These are phyloP conservation scores for Hordeum marinum DNA, from an alignment of 176 grass and related monocot genomes.

Conservation along the genomic window DNA sequence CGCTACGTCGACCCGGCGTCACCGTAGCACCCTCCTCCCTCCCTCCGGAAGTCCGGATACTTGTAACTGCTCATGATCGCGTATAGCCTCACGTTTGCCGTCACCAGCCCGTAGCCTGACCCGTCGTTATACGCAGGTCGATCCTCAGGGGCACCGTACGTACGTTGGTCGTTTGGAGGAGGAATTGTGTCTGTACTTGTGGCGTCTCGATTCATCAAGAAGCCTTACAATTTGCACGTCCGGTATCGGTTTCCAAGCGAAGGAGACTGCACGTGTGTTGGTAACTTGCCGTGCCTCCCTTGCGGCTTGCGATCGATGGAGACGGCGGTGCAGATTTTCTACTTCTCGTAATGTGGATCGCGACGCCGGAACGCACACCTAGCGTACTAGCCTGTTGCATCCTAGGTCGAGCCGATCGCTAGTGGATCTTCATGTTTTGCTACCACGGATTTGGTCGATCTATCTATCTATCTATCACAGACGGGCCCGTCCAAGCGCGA, in stretches of 20 bases:
- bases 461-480: no score
- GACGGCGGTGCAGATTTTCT: not conserved
- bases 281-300: not conserved
- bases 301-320: not conserved
- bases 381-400: not conserved
- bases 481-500: no score
- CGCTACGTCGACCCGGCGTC: not conserved
- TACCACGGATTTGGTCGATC: not conserved
- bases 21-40: conserved; percentile 22
- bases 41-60: not conserved
- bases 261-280: not conserved
- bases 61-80: not conserved
- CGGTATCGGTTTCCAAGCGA: not conserved
- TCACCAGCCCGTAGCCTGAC: not conserved
- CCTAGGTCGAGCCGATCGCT: not conserved
- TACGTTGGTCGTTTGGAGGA: not conserved
- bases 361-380: conserved; percentile 4
- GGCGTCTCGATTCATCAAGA: not conserved
- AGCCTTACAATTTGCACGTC: not conserved
- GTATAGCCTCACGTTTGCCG: not conserved
- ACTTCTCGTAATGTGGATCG: conserved; percentile 16
- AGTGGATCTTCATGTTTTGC: not conserved
- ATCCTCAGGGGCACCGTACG: not conserved
- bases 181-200: not conserved
- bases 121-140: not conserved